Evolutionary conservation across 768 basidiomycete species (phyloP), one percentile per base, ranked within the genome.

Genomic region (Wakefieldia striispora): DNA sequence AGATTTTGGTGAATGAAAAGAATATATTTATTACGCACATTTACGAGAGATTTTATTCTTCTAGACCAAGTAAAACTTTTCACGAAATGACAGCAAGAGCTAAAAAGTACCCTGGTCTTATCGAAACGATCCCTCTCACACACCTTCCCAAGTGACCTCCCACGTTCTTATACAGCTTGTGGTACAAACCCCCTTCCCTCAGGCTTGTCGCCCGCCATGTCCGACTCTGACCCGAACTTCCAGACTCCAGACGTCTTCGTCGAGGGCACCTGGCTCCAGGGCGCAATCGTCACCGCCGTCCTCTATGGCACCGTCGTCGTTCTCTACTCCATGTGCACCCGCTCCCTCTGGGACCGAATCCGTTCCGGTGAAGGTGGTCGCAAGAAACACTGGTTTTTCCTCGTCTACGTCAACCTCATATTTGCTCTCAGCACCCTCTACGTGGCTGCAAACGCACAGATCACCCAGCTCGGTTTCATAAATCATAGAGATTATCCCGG

Each of bases 401-500:
- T 67, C 38, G 3, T 52, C 54, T 68, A 69, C 46, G 60, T 68
- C 40, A 54, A 58, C 29, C 38, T 68, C 50, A 20, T 68, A 33
- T 70, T 68, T 39, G 55, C 43, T 11, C 23, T 68, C 39, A 61
- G 61, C 8, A 68, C 68, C 5, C 43, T 69, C 43, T 69, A 64
- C 38, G 55, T 56, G 29, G 58, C 47, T 1, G 24, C 51, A 51
- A 64, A 60, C 24, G 36, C 66, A 0, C 43, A 53, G 11, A 64
- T 66, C 36, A 68, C 62, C 37, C 63, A 69, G 21, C 38, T 66
- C 8, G 63, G 56, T 13, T 68, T 69, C 50, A 60, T 68, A 44
- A 56, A 63, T 23, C 17, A 69, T 27, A 66, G 68, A 23, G 47
- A 70, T 21, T 69, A 64, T 36, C 66, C 68, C 1, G 68, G 63